Evolutionary conservation across 768 basidiomycete species (phyloP).

Genomic region (Kwoniella europaea): DNA sequence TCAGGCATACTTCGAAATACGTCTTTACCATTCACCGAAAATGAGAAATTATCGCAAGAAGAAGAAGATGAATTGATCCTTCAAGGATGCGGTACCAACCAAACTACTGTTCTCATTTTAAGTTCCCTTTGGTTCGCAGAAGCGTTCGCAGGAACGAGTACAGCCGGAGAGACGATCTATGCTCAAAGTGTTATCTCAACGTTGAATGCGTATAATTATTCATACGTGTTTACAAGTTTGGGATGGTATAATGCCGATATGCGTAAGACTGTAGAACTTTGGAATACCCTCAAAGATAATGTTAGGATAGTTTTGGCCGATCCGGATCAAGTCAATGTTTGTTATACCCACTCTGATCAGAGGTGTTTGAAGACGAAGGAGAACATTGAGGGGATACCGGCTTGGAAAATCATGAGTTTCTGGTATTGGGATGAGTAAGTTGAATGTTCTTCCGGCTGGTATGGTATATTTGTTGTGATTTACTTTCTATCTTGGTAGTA

Average conservation of each 20-base stretch:
- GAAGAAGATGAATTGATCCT: conserved; percentile 30
- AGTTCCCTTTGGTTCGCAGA: conserved; percentile 44
- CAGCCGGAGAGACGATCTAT: conserved; percentile 39
- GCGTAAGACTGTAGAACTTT: conserved; percentile 43
- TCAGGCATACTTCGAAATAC: conserved; percentile 45
- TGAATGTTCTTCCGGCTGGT: neutral
- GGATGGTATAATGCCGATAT: conserved; percentile 53
- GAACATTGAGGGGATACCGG: conserved; percentile 40
- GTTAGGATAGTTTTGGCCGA: conserved; percentile 44
- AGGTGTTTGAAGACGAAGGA: conserved; percentile 36
- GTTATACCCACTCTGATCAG: conserved; percentile 30
- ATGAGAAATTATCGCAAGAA: conserved; percentile 6
- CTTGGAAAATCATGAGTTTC: conserved; percentile 46
- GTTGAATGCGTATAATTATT: conserved; percentile 40
- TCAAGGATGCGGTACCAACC: conserved; percentile 45
- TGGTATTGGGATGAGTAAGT: conserved; percentile 53
- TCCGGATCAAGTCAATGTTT: conserved; percentile 44
- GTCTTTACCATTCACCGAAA: conserved; percentile 16
- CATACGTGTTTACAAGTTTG: conserved; percentile 44
- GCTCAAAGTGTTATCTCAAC: conserved; percentile 46
- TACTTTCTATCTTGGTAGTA: no score
- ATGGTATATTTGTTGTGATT: neutral
- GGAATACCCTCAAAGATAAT: conserved; percentile 31
- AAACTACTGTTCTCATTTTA: conserved; percentile 49
- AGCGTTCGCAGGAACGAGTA: conserved; percentile 36